These are phyloP conservation scores for Aspergillus ochraceoroseus DNA, from an alignment of 2,329 filamentous ascomycete species.

Conservation along the genomic window DNA sequence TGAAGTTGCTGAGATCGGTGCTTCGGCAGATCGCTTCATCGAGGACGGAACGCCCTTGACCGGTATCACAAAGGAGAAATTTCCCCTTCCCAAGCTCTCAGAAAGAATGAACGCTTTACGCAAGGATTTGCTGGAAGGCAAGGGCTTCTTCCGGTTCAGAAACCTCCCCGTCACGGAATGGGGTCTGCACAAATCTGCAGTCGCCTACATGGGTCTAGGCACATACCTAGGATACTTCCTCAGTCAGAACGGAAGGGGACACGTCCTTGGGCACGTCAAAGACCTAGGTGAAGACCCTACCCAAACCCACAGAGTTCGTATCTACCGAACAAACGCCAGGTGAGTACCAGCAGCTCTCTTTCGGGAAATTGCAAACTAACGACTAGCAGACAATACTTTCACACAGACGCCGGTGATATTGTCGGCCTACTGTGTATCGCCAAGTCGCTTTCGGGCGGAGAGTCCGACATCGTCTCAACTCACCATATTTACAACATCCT, in stretches of 20 bases:
- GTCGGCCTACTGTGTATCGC: conserved; percentile 79
- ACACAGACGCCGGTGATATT: conserved; percentile 75
- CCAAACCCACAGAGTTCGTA: conserved; percentile 80
- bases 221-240: conserved; percentile 85
- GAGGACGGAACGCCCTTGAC: conserved; percentile 61
- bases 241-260: conserved; percentile 76
- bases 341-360: conserved; percentile 60
- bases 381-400: conserved; percentile 65
- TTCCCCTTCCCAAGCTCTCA: conserved; percentile 56
- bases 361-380: conserved; percentile 67
- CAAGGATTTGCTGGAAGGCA: conserved; percentile 69
- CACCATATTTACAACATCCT: conserved; percentile 80
- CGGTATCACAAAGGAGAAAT: conserved; percentile 64
- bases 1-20: conserved; percentile 63
- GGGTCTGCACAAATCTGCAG: conserved; percentile 72
- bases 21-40: conserved; percentile 65
- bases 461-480: conserved; percentile 72
- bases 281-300: conserved; percentile 76
- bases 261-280: conserved; percentile 85
- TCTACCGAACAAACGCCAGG: conserved; percentile 80
- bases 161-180: conserved; percentile 71
- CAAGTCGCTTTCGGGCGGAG: conserved; percentile 72
- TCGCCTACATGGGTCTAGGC: conserved; percentile 85
- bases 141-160: conserved; percentile 87
- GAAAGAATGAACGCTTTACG: conserved; percentile 53